Evolutionary conservation across 371 early-diverging fungal species (phyloP), one percentile per base, ranked within the genome.

Genomic region (Apophysomyces elegans): DNA sequence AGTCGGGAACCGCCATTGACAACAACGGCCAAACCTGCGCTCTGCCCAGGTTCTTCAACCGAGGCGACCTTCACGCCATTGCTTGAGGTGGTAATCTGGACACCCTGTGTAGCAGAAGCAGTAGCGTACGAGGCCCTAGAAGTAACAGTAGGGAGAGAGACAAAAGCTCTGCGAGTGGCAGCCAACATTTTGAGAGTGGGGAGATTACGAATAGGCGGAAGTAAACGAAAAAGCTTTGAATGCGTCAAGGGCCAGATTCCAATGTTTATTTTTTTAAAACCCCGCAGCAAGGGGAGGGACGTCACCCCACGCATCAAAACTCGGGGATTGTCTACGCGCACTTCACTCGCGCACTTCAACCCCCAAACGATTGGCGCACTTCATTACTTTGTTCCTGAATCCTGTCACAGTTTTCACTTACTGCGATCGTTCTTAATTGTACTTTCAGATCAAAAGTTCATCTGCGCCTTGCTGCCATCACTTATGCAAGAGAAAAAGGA

Each of bases 1-100:
- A 85, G 86, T 61, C 97, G 91, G 57, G 94, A 79, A 58, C 99
- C 99, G 59, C 94, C 95, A 66, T 92, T 91, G 67, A 96, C 83
- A 66, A 96, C 93, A 36, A 97, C 77, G 21, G 96, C 90, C 56
- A 98, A 76, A 56, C 93, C 88, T 54, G 94, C 91, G 56, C 90
- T 86, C 43, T 92, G 91, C 54, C 89, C 78, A 68, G 75, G 67
- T 72, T 88, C 88, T 75, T 87, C 83, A 61, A 79, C 68, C 54
- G 88, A 76, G 73, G 85, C 85, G 57, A 88, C 79, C 80, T 83
- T 86, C 69, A 88, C 65, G 47, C 88, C 88, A 73, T 84, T 88
- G 64, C 81, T 75, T 44, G 86, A 74, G 35, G 79, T 76, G 63
- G 71, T 64, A 64, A 79, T 63, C 62, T 81, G 73, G 56, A 72